These are phyloP conservation scores for Lodderomyces oxycetoniae DNA, from an alignment of 1,139 yeast species.

Conservation along the genomic window DNA sequence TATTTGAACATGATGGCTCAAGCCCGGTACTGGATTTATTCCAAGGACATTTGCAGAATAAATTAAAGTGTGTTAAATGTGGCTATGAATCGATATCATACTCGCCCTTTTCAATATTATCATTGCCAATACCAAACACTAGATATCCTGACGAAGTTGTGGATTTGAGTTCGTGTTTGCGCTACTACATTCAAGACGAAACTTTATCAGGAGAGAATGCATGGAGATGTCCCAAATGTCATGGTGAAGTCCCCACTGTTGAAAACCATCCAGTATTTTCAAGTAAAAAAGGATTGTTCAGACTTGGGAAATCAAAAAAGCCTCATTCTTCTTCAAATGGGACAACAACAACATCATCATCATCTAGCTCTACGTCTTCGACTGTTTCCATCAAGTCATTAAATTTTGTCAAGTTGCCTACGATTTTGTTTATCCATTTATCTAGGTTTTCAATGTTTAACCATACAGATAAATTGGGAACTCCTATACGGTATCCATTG, in stretches of 20 bases:
- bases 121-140: slow-evolving; percentile 58
- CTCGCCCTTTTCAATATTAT: slow-evolving; percentile 59
- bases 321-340: slow-evolving; percentile 2
- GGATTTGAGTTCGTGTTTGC: slow-evolving; percentile 57
- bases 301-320: slow-evolving; percentile 28
- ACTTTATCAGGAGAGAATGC: slow-evolving; percentile 66
- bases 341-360: slow-evolving; percentile 18
- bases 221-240: slow-evolving; percentile 75
- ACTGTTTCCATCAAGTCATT: slow-evolving; percentile 42
- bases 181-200: slow-evolving; percentile 65
- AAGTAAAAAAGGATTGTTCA: slow-evolving; percentile 32
- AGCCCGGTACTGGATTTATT: slow-evolving; percentile 62
- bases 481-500: slow-evolving; percentile 51
- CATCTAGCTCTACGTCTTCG: slow-evolving; percentile 1
- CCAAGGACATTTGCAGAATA: slow-evolving; percentile 66
- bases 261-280: slow-evolving; percentile 40
- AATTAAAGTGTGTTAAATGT: slow-evolving; percentile 59
- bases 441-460: slow-evolving; percentile 55
- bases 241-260: slow-evolving; percentile 26
- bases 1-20: slow-evolving; percentile 52
- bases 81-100: slow-evolving; percentile 54
- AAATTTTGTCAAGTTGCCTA: slow-evolving; percentile 61
- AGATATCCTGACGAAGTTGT: slow-evolving; percentile 22
- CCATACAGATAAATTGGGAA: slow-evolving; percentile 51
- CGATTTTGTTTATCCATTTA: slow-evolving; percentile 58